Percentiles rank a stretch among this genome's conserved stretches.
Evolutionary conservation across 352 stramenopile species (phyloP).

Genomic region (Phytophthora vignae): DNA sequence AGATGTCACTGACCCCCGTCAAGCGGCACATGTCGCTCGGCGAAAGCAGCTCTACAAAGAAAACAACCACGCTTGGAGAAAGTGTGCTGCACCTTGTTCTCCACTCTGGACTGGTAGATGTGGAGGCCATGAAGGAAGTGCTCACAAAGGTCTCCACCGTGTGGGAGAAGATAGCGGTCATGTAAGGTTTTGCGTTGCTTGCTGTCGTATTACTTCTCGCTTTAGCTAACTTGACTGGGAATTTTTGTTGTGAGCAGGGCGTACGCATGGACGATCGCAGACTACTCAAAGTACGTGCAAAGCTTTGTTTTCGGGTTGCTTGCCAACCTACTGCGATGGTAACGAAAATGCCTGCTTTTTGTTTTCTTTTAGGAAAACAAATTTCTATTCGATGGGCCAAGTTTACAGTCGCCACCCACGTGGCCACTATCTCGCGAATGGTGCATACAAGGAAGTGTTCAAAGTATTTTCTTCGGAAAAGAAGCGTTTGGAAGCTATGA

Average conservation of each 20-base stretch:
- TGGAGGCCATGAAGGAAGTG: slow-evolving; percentile 38
- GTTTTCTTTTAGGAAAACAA: slow-evolving; percentile 44
- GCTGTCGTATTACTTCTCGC: background rate
- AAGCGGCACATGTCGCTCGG: slow-evolving; percentile 37
- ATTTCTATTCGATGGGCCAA: slow-evolving; percentile 47
- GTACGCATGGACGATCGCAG: slow-evolving; percentile 60
- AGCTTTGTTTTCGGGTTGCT: background rate
- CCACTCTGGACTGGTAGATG: slow-evolving; percentile 47
- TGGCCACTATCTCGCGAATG: slow-evolving; percentile 82
- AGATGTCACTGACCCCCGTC: slow-evolving; percentile 46
- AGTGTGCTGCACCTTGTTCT: slow-evolving; percentile 57
- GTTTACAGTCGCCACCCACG: slow-evolving; percentile 65
- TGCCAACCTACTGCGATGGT: background rate
- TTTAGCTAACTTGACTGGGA: background rate
- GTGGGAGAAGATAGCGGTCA: slow-evolving; percentile 52
- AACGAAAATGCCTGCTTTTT: background rate
- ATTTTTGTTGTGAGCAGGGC: slow-evolving; percentile 33
- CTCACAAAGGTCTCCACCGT: slow-evolving; percentile 54
- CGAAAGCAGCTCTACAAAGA: slow-evolving; percentile 25
- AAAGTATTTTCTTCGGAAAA: slow-evolving; percentile 77
- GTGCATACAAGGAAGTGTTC: slow-evolving; percentile 91
- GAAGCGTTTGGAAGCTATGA: slow-evolving; percentile 78
- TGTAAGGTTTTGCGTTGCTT: slow-evolving; percentile 41
- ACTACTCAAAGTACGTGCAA: slow-evolving; percentile 60
- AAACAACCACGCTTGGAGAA: slow-evolving; percentile 38